These are phyloP conservation scores for Inga oerstediana DNA, from an alignment of 306 rosid species.

Conservation along the genomic window DNA sequence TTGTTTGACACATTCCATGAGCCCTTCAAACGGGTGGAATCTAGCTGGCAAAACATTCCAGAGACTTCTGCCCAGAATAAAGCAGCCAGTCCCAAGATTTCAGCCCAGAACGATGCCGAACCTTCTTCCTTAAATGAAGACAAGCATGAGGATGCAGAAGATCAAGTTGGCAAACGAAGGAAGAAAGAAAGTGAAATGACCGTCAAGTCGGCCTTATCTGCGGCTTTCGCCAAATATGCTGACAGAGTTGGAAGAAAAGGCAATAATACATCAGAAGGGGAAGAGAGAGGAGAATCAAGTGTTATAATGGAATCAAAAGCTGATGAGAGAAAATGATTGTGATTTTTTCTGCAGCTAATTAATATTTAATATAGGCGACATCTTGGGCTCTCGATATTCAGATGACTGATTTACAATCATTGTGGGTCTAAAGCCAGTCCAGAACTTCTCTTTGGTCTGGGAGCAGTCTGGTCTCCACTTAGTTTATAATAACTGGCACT, in stretches of 20 bases:
- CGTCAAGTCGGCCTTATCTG: constrained; percentile 80
- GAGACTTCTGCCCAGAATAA: constrained; percentile 43
- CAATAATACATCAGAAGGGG: constrained; percentile 38
- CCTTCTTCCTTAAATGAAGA: constrained; percentile 48
- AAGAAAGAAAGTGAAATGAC: constrained; percentile 67
- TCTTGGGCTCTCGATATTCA: constrained; percentile 11
- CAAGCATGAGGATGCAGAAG: constrained; percentile 32
- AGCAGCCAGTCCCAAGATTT: constrained; percentile 42
- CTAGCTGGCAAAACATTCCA: constrained; percentile 53
- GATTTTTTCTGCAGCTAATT: constrained; percentile 7
- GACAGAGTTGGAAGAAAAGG: constrained; percentile 54
- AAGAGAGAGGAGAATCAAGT: constrained; percentile 49
- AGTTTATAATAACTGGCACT: not conserved
- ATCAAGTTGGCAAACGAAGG: constrained; percentile 44
- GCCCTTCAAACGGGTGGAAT: constrained; percentile 85
- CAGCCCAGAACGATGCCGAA: constrained; percentile 47
- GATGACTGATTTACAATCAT: constrained; percentile 15
- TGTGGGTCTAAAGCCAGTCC: not conserved
- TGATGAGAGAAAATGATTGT: constrained; percentile 27
- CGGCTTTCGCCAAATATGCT: constrained; percentile 78
- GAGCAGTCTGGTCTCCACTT: not conserved
- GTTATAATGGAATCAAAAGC: constrained; percentile 31
- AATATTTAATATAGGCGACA: not conserved
- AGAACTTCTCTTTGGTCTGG: constrained; percentile 9
- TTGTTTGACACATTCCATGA: constrained; percentile 88